phyloP scores from a whole-genome alignment of 768 basidiomycete genomes.

The Naganishia vaughanmartiniae region DNA sequence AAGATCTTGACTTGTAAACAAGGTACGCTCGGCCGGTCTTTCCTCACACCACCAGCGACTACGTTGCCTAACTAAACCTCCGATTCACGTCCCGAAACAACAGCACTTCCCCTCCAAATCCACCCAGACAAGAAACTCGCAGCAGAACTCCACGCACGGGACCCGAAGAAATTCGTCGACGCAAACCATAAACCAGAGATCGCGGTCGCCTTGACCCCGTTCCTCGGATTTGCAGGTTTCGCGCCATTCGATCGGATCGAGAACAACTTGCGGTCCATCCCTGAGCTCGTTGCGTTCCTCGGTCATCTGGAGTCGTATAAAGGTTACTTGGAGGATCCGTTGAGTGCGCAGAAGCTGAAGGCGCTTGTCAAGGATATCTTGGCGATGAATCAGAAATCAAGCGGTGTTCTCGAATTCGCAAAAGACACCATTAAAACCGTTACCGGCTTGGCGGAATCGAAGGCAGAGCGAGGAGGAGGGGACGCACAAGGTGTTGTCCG shows the following conservation, averaged over 20 bases:
- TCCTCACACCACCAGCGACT: background rate
- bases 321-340: slow-evolving; percentile 56
- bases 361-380: slow-evolving; percentile 64
- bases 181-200: slow-evolving; percentile 51
- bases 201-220: slow-evolving; percentile 82
- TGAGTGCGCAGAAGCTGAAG: slow-evolving; percentile 56
- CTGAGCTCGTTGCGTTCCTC: slow-evolving; percentile 72
- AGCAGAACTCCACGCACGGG: slow-evolving; percentile 39
- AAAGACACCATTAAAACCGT: slow-evolving; percentile 52
- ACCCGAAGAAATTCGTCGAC: slow-evolving; percentile 43
- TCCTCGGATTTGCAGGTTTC: slow-evolving; percentile 87
- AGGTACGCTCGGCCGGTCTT: slow-evolving; percentile 29
- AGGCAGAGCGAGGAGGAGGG: slow-evolving; percentile 38
- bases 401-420: slow-evolving; percentile 55
- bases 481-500: slow-evolving; percentile 33
- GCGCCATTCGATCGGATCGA: slow-evolving; percentile 71
- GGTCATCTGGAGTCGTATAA: slow-evolving; percentile 57
- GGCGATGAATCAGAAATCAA: slow-evolving; percentile 41
- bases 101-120: slow-evolving; percentile 48
- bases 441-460: slow-evolving; percentile 34
- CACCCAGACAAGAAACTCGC: slow-evolving; percentile 47
- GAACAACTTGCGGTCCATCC: slow-evolving; percentile 61
- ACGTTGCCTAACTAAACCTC: background rate
- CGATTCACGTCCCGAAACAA: no score
- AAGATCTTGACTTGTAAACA: slow-evolving; percentile 47